Evolutionary conservation across 495 filamentous ascomycete species (phyloP).

Genomic region (Penicillium cosmopolitanum): DNA sequence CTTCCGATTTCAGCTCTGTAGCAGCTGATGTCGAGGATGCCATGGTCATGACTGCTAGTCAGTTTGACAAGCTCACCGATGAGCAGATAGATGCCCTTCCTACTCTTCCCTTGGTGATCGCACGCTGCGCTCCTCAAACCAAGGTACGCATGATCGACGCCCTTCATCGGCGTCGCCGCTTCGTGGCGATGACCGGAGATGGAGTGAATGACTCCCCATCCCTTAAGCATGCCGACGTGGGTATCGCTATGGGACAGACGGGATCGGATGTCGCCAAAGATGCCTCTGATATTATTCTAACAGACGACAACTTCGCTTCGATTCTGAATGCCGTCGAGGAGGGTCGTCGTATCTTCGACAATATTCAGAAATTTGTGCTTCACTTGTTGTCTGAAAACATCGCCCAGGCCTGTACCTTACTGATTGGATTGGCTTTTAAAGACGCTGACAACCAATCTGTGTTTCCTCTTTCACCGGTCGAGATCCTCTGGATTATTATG

Average conservation of each 20-base stretch:
- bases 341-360: conserved; percentile 73
- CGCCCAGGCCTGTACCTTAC: conserved; percentile 66
- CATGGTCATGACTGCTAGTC: conserved; percentile 69
- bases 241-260: conserved; percentile 79
- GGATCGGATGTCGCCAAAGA: conserved; percentile 86
- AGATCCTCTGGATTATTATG: conserved; percentile 82
- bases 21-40: conserved; percentile 58
- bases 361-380: conserved; percentile 78
- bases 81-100: conserved; percentile 68
- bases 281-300: conserved; percentile 78
- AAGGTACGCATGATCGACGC: conserved; percentile 82
- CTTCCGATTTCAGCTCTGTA: conserved; percentile 50
- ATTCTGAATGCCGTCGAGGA: conserved; percentile 77
- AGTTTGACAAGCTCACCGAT: conserved; percentile 67
- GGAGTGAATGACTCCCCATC: conserved; percentile 88
- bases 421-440: conserved; percentile 74
- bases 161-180: conserved; percentile 64
- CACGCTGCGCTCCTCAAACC: conserved; percentile 70
- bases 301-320: conserved; percentile 83
- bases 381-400: conserved; percentile 76
- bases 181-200: conserved; percentile 85
- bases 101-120: conserved; percentile 68
- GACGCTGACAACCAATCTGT: conserved; percentile 65
- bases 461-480: conserved; percentile 72
- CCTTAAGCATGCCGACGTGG: conserved; percentile 80